These are phyloP conservation scores for Juglanconis juglandina DNA, from an alignment of 2,329 filamentous ascomycete species.

Conservation along the genomic window DNA sequence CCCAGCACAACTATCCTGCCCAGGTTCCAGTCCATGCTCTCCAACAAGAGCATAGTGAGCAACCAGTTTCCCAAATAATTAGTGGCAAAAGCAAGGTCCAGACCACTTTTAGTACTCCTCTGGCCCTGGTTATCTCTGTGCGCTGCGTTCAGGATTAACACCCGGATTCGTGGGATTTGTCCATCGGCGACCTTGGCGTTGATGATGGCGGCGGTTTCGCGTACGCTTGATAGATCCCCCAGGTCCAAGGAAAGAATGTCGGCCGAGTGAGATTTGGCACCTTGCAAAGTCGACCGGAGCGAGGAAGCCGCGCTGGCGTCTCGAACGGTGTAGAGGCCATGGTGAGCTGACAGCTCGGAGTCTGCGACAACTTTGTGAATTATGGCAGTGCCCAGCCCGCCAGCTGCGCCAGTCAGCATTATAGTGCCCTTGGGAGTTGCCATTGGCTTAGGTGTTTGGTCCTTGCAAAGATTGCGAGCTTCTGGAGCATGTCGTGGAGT, in stretches of 20 bases:
- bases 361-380: constrained; percentile 27
- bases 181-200: constrained; percentile 29
- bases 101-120: constrained; percentile 15
- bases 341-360: constrained; percentile 30
- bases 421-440: constrained; percentile 26
- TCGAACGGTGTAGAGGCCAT: constrained; percentile 36
- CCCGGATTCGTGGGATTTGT: constrained; percentile 36
- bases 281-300: constrained; percentile 25
- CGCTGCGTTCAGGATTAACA: constrained; percentile 34
- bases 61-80: constrained; percentile 29
- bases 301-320: constrained; percentile 28
- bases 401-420: constrained; percentile 37
- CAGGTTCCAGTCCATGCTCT: constrained; percentile 22
- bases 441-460: no score
- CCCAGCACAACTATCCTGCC: constrained; percentile 23
- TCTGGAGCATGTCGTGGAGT: no score
- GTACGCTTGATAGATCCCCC: constrained; percentile 26
- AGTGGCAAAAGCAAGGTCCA: constrained; percentile 22
- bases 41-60: constrained; percentile 21
- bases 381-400: constrained; percentile 35
- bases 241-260: constrained; percentile 33
- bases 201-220: constrained; percentile 25
- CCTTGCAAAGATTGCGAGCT: no score
- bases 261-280: constrained; percentile 25
- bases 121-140: constrained; percentile 24